Conservation (phyloP, 176 grass and related monocot genomes). For the Zizania latifolia region DNA sequence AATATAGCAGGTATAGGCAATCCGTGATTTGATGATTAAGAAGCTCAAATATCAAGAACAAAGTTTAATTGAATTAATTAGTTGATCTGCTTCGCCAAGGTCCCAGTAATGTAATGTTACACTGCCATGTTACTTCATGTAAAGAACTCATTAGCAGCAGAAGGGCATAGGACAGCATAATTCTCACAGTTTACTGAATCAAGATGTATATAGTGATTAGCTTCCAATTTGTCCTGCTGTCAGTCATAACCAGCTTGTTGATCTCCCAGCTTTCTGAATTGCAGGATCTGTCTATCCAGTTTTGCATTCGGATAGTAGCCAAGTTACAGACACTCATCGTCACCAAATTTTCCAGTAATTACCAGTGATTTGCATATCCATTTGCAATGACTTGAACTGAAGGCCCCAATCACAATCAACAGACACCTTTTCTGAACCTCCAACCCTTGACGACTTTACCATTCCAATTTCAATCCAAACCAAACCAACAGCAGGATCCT, state of each 20-base stretch:
- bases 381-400: not conserved
- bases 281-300: not conserved
- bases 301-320: not conserved
- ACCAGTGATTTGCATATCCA: not conserved
- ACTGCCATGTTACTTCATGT: not conserved
- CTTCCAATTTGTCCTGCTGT: slow-evolving; percentile 9
- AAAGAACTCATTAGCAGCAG: not conserved
- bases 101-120: not conserved
- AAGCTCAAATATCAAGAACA: not conserved
- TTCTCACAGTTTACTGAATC: not conserved
- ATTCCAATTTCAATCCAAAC: not conserved
- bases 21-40: not conserved
- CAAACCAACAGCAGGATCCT: slow-evolving; percentile 1
- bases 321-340: not conserved
- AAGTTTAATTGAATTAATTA: not conserved
- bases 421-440: not conserved
- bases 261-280: not conserved
- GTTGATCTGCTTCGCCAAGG: not conserved
- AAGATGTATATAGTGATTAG: not conserved
- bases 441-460: not conserved
- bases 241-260: not conserved
- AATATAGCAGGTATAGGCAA: slow-evolving; percentile 16
- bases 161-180: not conserved
- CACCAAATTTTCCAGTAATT: not conserved
- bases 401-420: not conserved